Percentiles rank a stretch among this genome's conserved stretches.
These are phyloP conservation scores for Candida tetrigidarum DNA, from an alignment of 1,139 yeast genomes.

Conservation along the genomic window DNA sequence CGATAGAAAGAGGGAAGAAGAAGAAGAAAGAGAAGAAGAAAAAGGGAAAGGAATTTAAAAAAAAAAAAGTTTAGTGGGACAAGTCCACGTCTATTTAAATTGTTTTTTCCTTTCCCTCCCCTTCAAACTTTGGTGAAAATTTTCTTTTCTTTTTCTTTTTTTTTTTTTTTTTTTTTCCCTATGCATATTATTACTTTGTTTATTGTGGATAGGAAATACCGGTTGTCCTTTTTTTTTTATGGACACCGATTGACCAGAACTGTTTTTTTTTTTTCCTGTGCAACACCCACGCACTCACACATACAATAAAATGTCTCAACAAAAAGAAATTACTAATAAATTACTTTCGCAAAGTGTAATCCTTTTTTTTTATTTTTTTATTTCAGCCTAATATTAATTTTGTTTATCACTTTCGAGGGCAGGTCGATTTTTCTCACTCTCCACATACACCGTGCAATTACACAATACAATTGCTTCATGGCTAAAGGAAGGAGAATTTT, in stretches of 20 bases:
- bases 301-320: not conserved
- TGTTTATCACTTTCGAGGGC: conserved; percentile 5
- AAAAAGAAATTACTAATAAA: conserved; percentile 3
- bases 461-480: too few relatives aligned
- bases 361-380: not conserved
- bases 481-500: not conserved
- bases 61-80: conserved; percentile 7
- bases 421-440: not conserved
- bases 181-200: not conserved
- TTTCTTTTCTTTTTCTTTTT: not conserved
- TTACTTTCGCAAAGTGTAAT: conserved; percentile 2
- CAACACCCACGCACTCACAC: too few relatives aligned
- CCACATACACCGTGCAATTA: too few relatives aligned
- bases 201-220: not conserved
- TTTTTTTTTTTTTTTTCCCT: too few relatives aligned
- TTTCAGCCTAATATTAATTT: not conserved
- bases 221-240: not conserved
- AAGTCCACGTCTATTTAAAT: conserved; percentile 3
- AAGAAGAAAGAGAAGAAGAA: conserved; percentile 1
- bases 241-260: not conserved
- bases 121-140: not conserved
- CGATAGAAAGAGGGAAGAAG: not conserved
- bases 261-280: not conserved
- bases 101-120: not conserved
- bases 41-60: conserved; percentile 6